These are phyloP conservation scores for Amylostereum areolatum DNA, from an alignment of 1,284 basidiomycete species.

Conservation along the genomic window DNA sequence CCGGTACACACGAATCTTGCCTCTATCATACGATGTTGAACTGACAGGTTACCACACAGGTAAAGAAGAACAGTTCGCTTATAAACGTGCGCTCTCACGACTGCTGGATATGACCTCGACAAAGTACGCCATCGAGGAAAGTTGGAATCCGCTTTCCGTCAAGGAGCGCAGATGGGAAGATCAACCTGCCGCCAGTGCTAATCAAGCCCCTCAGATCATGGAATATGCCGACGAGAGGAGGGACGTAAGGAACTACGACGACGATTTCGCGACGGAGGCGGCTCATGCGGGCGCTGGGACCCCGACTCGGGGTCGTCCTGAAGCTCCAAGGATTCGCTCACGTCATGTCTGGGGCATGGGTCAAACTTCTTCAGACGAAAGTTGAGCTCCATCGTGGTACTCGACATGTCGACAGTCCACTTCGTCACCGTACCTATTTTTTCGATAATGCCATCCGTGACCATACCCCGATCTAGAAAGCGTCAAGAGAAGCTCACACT, in stretches of 20 bases:
- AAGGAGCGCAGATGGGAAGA: constrained; percentile 34
- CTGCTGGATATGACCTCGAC: constrained; percentile 61
- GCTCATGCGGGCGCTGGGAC: background rate
- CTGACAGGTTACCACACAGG: constrained; percentile 22
- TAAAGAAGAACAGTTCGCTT: constrained; percentile 65
- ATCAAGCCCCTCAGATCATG: background rate
- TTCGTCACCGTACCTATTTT: too few relatives aligned
- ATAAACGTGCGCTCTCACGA: constrained; percentile 63
- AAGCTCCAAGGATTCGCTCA: constrained; percentile 31
- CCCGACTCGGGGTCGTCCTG: constrained; percentile 20
- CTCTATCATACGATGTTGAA: background rate
- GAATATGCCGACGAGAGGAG: background rate
- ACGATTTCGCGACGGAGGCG: constrained; percentile 1
- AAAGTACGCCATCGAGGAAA: constrained; percentile 36
- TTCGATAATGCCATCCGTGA: too few relatives aligned
- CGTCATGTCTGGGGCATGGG: constrained; percentile 37
- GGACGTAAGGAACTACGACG: background rate
- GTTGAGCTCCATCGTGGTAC: too few relatives aligned
- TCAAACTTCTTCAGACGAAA: too few relatives aligned
- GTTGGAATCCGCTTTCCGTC: constrained; percentile 39
- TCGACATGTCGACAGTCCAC: too few relatives aligned
- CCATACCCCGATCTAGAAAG: too few relatives aligned
- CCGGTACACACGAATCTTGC: constrained; percentile 29
- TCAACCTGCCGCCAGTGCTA: background rate
- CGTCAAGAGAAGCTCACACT: too few relatives aligned